Evolutionary conservation across 768 basidiomycete genomes (phyloP).

Genomic region (Suillus hirtellus): DNA sequence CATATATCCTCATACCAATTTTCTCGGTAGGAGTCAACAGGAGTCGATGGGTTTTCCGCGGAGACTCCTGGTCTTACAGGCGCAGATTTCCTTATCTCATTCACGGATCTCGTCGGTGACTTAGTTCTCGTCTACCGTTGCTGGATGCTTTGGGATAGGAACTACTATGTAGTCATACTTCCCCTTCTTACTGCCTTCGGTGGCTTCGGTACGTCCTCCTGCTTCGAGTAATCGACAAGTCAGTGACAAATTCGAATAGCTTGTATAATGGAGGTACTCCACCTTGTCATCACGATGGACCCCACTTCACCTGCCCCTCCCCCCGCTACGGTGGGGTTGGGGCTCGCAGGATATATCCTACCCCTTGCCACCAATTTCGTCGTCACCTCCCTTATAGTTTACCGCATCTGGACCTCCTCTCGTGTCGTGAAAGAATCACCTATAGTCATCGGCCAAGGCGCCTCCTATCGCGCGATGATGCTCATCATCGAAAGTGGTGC

Average conservation of each 20-base stretch:
- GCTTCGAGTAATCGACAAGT: background rate
- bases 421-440: constrained; percentile 15
- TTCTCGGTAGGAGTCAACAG: constrained; percentile 25
- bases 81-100: constrained; percentile 38
- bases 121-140: constrained; percentile 42
- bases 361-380: constrained; percentile 44
- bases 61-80: constrained; percentile 34
- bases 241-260: constrained; percentile 18
- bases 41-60: constrained; percentile 28
- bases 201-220: constrained; percentile 34
- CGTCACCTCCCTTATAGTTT: constrained; percentile 42
- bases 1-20: constrained; percentile 4
- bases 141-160: constrained; percentile 41
- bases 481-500: constrained; percentile 43
- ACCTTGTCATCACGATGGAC: constrained; percentile 29
- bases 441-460: constrained; percentile 17
- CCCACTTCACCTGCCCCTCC: constrained; percentile 37
- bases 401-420: constrained; percentile 37
- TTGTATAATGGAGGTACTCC: constrained; percentile 31
- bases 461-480: constrained; percentile 28
- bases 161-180: constrained; percentile 33
- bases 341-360: constrained; percentile 37
- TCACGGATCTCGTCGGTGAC: constrained; percentile 39
- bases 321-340: constrained; percentile 34
- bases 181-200: constrained; percentile 36